Conservation (phyloP, 2,329 filamentous ascomycete genomes). For the Pseudogymnoascus sp. region DNA sequence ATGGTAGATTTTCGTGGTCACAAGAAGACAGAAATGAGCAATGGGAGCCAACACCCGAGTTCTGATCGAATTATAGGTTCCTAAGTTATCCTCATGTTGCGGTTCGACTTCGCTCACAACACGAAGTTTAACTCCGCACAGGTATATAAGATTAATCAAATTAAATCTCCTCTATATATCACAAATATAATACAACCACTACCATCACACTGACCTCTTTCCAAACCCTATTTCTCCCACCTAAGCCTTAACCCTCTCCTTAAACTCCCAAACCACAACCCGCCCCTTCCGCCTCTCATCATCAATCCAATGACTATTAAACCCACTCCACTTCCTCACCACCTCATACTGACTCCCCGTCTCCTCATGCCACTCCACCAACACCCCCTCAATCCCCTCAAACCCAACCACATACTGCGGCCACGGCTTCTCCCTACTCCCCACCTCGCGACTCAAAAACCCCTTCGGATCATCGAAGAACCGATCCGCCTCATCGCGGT, state of each 20-base stretch:
- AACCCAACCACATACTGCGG: constrained; percentile 58
- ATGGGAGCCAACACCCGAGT: no score
- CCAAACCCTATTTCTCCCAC: background rate
- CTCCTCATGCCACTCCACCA: constrained; percentile 41
- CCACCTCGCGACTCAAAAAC: constrained; percentile 45
- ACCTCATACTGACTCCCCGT: constrained; percentile 39
- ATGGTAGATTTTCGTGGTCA: no score
- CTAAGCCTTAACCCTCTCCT: background rate
- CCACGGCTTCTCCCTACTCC: constrained; percentile 33
- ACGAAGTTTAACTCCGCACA: background rate
- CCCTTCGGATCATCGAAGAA: constrained; percentile 66
- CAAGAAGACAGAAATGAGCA: no score
- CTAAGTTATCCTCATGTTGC: no score
- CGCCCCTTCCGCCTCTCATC: constrained; percentile 51
- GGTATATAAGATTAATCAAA: background rate
- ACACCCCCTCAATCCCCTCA: constrained; percentile 47
- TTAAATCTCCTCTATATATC: background rate
- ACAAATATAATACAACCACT: background rate
- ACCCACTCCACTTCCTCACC: constrained; percentile 48
- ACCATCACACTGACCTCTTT: background rate
- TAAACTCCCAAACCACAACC: constrained; percentile 52
- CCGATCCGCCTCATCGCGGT: constrained; percentile 83
- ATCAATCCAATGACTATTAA: constrained; percentile 58
- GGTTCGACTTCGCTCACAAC: no score
- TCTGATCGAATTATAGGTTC: no score